Evolutionary conservation across 2,329 filamentous ascomycete species (phyloP), one percentile per base, ranked within the genome.

Genomic region (Epichloe sibirici): DNA sequence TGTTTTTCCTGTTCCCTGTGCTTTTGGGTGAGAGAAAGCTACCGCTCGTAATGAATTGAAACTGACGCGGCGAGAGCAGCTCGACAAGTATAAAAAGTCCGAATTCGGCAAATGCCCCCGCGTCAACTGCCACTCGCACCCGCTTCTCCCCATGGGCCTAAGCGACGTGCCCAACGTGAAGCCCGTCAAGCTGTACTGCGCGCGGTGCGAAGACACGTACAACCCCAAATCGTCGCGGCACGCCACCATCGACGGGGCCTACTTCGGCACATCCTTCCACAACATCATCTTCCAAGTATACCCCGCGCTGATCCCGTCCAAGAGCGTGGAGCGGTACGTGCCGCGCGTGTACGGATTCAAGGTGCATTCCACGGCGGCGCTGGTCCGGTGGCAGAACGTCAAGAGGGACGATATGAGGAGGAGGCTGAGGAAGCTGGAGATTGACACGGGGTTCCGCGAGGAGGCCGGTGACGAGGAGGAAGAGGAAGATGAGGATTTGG

Each of bases 271-370:
- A 47, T 95, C 88, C 3, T 98, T 98, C 76, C 91, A 96, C 77
- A 96, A 96, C 72, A 96, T 98, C 70, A 82, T 98, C 57, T 97
- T 98, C 75, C 93, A 98, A 69, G 93, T 98, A 52, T 97, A 97
- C 67, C 91, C 93, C 5, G 83, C 87, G 25, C 78, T 98, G 61
- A 82, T 94, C 49, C 93, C 93, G 3, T 75, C 82, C 59, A 98
- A 97, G 77, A 89, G 82, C 61, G 76, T 83, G 57, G 83, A 89
- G 58, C 82, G 93, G 59, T 96, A 97, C 70, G 81, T 91, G 53
- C 93, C 93, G 25, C 82, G 87, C 54, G 86, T 95, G 55, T 98
- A 93, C 68, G 93, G 93, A 37, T 98, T 98, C 77, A 89, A 88
- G 64, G 90, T 98, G 5, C 93, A 98, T 71, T 88, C 90, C 4